phyloP scores from a whole-genome alignment of 2,329 filamentous ascomycete genomes.

The Aspergillus sp. region DNA sequence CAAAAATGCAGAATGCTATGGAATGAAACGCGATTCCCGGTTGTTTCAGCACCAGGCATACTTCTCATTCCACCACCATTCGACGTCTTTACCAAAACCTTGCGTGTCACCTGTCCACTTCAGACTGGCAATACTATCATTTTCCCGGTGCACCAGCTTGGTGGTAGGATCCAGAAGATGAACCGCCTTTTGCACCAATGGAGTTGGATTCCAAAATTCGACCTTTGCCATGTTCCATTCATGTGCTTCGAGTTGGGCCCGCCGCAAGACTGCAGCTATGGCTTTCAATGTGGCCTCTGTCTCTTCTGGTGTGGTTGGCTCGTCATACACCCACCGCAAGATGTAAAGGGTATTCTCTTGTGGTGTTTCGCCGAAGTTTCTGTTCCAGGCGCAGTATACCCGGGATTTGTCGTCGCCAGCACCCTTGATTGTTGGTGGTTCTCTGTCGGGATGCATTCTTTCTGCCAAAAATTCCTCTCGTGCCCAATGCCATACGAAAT shows the following conservation, averaged over 20 bases:
- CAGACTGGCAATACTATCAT: constrained; percentile 43
- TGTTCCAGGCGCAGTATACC: constrained; percentile 39
- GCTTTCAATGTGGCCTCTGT: constrained; percentile 48
- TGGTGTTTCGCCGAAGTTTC: constrained; percentile 32
- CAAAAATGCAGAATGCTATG: too few species aligned
- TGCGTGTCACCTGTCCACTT: constrained; percentile 41
- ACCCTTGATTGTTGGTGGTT: constrained; percentile 59
- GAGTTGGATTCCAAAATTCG: constrained; percentile 77
- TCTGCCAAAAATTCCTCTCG: constrained; percentile 74
- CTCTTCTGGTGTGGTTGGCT: constrained; percentile 34
- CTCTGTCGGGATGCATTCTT: constrained; percentile 52
- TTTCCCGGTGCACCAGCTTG: constrained; percentile 40
- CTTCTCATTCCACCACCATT: constrained; percentile 47
- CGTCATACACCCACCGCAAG: constrained; percentile 38
- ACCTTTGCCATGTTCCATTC: constrained; percentile 67
- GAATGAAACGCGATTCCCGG: too few species aligned
- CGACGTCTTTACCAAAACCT: constrained; percentile 33
- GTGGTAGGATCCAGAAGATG: constrained; percentile 31
- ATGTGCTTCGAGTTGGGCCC: constrained; percentile 66
- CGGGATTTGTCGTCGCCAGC: constrained; percentile 53
- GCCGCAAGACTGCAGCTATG: constrained; percentile 59
- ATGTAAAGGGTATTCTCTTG: constrained; percentile 38
- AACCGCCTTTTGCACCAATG: constrained; percentile 44
- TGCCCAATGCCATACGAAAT: constrained; percentile 71
- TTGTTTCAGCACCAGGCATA: constrained; percentile 43